These are phyloP conservation scores for Lindgomyces ingoldianus DNA, from an alignment of 495 filamentous ascomycete species.

Conservation along the genomic window DNA sequence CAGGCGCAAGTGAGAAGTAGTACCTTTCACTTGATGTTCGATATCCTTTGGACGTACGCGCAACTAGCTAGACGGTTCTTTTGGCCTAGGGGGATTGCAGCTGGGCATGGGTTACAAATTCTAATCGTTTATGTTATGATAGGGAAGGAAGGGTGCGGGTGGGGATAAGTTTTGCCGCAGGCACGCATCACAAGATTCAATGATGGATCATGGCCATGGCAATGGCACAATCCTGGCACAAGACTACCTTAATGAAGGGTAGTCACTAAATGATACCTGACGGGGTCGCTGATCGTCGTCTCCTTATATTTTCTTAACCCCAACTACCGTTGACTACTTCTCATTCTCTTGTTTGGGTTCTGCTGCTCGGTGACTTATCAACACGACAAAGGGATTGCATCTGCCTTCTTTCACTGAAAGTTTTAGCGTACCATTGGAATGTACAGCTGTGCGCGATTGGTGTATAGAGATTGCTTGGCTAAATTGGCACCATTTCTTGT, in stretches of 20 bases:
- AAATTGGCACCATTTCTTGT: too few species aligned
- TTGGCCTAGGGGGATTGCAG: background rate
- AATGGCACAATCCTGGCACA: background rate
- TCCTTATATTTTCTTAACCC: background rate
- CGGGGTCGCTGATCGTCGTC: constrained; percentile 17
- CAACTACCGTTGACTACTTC: background rate
- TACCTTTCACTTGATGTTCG: background rate
- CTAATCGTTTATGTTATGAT: constrained; percentile 4
- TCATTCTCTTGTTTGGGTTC: background rate
- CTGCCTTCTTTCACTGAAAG: too few species aligned
- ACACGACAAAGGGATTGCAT: too few species aligned
- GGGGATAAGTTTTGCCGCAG: background rate
- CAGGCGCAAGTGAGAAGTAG: constrained; percentile 28
- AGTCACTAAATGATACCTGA: constrained; percentile 35
- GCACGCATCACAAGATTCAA: constrained; percentile 25
- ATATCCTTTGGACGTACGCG: background rate
- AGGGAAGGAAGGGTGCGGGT: background rate
- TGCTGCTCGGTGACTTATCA: too few species aligned
- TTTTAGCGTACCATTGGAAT: too few species aligned
- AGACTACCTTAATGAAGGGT: constrained; percentile 19
- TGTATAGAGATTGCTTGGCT: too few species aligned
- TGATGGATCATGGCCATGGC: constrained; percentile 5
- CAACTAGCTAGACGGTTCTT: background rate
- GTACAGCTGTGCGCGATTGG: too few species aligned
- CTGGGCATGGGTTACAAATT: constrained; percentile 13